Evolutionary conservation across 2,329 filamentous ascomycete genomes (phyloP).

Genomic region (Fusarium penzigii): DNA sequence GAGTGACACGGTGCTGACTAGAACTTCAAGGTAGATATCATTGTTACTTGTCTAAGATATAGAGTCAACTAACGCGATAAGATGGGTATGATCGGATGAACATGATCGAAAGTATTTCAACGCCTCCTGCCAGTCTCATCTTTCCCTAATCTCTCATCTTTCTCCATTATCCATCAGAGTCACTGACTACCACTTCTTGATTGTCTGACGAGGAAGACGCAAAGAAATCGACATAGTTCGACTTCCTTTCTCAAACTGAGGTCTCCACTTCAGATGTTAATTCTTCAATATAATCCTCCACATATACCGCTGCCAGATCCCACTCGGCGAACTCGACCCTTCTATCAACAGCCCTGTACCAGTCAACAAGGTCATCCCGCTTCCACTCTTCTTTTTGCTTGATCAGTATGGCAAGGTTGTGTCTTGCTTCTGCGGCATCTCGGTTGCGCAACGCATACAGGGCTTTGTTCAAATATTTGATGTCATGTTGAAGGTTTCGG

Average conservation of each 20-base stretch:
- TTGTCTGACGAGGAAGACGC: too few relatives aligned
- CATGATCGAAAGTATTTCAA: too few relatives aligned
- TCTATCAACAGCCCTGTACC: constrained; percentile 14
- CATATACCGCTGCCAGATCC: constrained; percentile 1
- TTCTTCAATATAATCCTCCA: constrained; percentile 7
- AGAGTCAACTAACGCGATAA: too few relatives aligned
- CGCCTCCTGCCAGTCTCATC: too few relatives aligned
- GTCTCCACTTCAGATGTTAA: constrained; percentile 7
- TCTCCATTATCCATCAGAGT: too few relatives aligned
- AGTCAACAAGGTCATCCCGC: neutral
- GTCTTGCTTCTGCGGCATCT: neutral
- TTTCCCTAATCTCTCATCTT: too few relatives aligned
- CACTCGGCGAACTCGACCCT: constrained; percentile 4
- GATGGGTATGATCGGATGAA: too few relatives aligned
- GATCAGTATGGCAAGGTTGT: neutral
- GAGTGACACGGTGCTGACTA: too few relatives aligned
- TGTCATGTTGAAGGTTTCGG: constrained; percentile 8
- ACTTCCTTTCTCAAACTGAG: neutral
- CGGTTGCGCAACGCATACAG: neutral
- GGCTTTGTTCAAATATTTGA: neutral
- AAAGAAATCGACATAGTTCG: neutral
- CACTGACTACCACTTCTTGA: too few relatives aligned
- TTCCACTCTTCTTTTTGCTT: constrained; percentile 6
- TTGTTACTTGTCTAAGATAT: too few relatives aligned
- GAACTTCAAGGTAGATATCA: too few relatives aligned